Evolutionary conservation across 1,139 yeast species (phyloP), one percentile per base, ranked within the genome.

Genomic region (Keqinozyma sinolaborantium): DNA sequence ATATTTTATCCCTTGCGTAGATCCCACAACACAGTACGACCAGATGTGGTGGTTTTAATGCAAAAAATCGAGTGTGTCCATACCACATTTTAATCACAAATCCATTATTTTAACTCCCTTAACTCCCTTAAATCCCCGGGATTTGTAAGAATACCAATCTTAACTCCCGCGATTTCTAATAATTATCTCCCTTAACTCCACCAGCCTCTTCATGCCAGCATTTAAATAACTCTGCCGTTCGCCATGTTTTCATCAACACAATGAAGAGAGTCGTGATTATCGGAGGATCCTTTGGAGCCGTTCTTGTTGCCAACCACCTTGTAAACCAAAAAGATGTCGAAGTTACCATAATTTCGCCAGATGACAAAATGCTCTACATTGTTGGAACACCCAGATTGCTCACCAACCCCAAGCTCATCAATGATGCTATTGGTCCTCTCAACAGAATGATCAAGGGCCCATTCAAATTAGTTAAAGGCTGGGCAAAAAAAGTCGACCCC

Each of bases 201-300:
- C n/a, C n/a, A n/a, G n/a, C n/a, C n/a, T n/a, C n/a, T n/a, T n/a
- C n/a, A n/a, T n/a, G n/a, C n/a, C n/a, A n/a, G n/a, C n/a, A n/a
- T n/a, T n/a, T n/a, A n/a, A n/a, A n/a, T n/a, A n/a, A n/a, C n/a
- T n/a, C n/a, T n/a, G n/a, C n/a, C n/a, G n/a, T n/a, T n/a, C n/a
- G n/a, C n/a, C n/a, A n/a, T n/a, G n/a, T n/a, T n/a, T n/a, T n/a
- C n/a, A n/a, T n/a, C n/a, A n/a, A n/a, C n/a, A n/a, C n/a, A n/a
- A n/a, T n/a, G n/a, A 30, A 21, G 3, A 25, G 20, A 4, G 30
- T 60, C 14, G 54, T 59, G 4, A 53, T 64, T 14, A 45, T 64
- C 21, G 70, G 70, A 10, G 66, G 58, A 4, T 58, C 64, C 4
- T 60, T 40, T 33, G 65, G 64, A 8, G 70, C 56, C 4, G 35